A percentile compares a stretch with the other conserved stretches of the same genome.
These are phyloP conservation scores for Paramecium pentaurelia DNA, from an alignment of 73 alveolate genomes.

Conservation along the genomic window DNA sequence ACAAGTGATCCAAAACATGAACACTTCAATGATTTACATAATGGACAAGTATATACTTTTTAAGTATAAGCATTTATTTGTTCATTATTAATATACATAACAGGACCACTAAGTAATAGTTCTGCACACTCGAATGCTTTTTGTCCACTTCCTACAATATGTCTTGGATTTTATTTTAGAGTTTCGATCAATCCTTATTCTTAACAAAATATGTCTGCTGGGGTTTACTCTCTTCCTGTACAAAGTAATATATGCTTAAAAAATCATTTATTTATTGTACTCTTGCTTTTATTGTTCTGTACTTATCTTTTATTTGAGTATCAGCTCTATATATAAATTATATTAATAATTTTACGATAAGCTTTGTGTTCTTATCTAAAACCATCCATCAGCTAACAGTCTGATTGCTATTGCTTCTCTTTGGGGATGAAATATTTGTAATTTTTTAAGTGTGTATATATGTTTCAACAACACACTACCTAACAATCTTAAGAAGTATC, in stretches of 20 bases:
- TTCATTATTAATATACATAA: constrained; percentile 9
- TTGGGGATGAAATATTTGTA: not conserved
- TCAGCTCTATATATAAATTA: not conserved
- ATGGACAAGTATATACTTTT: constrained; percentile 21
- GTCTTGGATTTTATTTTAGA: not conserved
- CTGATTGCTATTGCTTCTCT: constrained; percentile 19
- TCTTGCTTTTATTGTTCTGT: constrained; percentile 12
- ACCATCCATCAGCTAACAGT: constrained; percentile 41
- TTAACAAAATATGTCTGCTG: not conserved
- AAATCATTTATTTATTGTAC: not conserved
- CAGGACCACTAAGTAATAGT: constrained; percentile 23
- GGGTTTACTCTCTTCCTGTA: constrained; percentile 22
- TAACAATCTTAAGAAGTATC: constrained; percentile 5
- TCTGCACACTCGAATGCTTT: constrained; percentile 44
- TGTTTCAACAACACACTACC: constrained; percentile 25
- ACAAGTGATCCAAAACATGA: constrained; percentile 19
- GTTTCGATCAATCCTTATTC: constrained; percentile 17
- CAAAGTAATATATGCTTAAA: not conserved
- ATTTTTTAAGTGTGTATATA: not conserved
- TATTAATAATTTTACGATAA: not conserved
- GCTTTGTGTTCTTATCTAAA: not conserved
- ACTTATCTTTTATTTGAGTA: constrained; percentile 30
- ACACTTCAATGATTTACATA: constrained; percentile 10
- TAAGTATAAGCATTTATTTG: not conserved
- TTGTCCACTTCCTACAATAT: not conserved